Percentiles rank a stretch among this genome's conserved stretches.
phyloP scores from a whole-genome alignment of 768 basidiomycete genomes.

The Cystofilobasidium capitatum region DNA sequence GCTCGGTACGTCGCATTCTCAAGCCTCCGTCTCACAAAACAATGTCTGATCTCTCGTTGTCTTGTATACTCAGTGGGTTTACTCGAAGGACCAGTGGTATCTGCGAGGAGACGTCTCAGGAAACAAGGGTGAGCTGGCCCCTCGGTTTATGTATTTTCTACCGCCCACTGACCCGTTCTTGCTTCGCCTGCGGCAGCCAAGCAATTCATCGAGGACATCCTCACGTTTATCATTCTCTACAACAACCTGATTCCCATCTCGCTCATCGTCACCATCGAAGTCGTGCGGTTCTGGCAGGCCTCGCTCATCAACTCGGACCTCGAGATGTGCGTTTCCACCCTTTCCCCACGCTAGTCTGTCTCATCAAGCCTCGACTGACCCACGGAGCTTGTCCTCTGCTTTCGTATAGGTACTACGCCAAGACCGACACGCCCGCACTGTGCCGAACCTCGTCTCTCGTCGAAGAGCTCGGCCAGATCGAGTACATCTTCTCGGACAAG shows the following conservation, averaged over 20 bases:
- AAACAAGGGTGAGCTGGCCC: conserved; percentile 35
- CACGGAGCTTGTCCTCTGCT: neutral
- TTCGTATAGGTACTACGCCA: conserved; percentile 74
- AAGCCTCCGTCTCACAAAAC: neutral
- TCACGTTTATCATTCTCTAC: conserved; percentile 97
- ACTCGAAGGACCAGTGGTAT: conserved; percentile 82
- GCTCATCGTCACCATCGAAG: conserved; percentile 98
- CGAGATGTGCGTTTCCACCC: conserved; percentile 55
- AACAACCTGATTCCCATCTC: conserved; percentile 99
- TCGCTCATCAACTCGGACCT: conserved; percentile 93
- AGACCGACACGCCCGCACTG: conserved; percentile 88
- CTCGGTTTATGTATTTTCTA: neutral
- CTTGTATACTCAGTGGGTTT: conserved; percentile 59
- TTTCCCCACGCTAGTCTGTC: too few species aligned
- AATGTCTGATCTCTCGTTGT: neutral
- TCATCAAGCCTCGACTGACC: too few species aligned
- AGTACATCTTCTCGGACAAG: conserved; percentile 66
- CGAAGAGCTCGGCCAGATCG: conserved; percentile 96
- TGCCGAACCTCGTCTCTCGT: conserved; percentile 97
- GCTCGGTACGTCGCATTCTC: conserved; percentile 48
- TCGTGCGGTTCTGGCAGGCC: conserved; percentile 97
- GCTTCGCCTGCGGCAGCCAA: conserved; percentile 46
- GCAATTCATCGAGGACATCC: conserved; percentile 81
- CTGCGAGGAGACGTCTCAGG: conserved; percentile 47
- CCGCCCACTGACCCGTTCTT: conserved; percentile 34